Base-by-base conservation (phyloP, 2,329 filamentous ascomycete genomes). In the Fusarium sp. region DNA sequence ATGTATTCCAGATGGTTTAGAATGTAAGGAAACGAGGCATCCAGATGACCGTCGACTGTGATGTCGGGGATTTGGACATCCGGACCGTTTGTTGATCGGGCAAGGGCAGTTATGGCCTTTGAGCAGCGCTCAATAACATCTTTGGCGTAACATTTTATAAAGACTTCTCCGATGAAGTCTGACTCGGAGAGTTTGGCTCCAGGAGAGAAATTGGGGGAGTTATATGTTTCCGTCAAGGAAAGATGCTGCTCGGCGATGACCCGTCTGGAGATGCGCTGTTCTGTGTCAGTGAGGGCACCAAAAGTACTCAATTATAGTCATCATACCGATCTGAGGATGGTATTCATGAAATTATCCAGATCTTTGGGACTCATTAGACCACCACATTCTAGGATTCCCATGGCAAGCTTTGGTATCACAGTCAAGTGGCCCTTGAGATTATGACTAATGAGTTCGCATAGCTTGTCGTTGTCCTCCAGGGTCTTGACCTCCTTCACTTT, bases 191-290 rank as follows among this genome's bases (percentile, higher is more conserved):
- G 85, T 69, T 90, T 91, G 5, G 91, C 89, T 64, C 93, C 88
- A 1, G 93, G 92, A 58, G 94, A 95, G 82, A 97, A 94, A 88
- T 92, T 94, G 4, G 92, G 91, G 0, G 92, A 92, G 77, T 96
- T 91, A 82, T 94, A 98, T 3, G 94, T 97, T 71, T 98, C 94
- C 6, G 94, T 97, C 18, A 99, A 86, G 11, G 96, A 94, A 36
- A 99, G 88, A 76, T 99, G 96, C 75, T 99, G 96, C 79, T 99
- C 96, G 33, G 96, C 96, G 75, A 99, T 99, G 69, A 98, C 96
- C 65, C 96, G 89, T 61, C 96, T 90, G 42, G 94, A 97, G 71
- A 99, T 99, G 61, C 96, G 88, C 92, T 96, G 39, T 29, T 11
- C 20, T 11, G 36, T 37, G 21, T 63, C 33, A 59, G 41, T 36